Conservation (phyloP, 805 yeast genomes). For the Myxozyma geophila region DNA sequence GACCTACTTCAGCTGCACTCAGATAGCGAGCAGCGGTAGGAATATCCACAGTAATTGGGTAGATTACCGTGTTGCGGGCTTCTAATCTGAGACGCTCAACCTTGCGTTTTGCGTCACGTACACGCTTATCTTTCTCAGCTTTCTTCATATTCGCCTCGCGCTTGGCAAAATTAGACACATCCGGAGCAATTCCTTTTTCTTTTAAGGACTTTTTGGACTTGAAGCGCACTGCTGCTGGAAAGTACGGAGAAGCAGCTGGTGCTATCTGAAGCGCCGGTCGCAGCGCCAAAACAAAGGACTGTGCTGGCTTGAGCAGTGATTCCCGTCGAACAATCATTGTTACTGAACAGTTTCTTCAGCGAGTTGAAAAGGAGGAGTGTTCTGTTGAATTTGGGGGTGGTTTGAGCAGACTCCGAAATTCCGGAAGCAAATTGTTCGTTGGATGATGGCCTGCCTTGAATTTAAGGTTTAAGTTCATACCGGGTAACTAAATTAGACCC, state of each 20-base stretch:
- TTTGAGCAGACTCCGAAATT: background rate
- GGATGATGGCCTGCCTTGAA: background rate
- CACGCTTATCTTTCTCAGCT: conserved; percentile 40
- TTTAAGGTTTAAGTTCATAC: background rate
- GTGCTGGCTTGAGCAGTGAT: background rate
- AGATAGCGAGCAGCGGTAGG: conserved; percentile 69
- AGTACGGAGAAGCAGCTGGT: background rate
- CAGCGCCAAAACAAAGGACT: conserved; percentile 1
- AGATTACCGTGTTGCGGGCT: conserved; percentile 52
- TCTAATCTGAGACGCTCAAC: conserved; percentile 41
- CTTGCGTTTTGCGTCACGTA: conserved; percentile 39
- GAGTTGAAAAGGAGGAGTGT: background rate
- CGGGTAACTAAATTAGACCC: conserved; percentile 6
- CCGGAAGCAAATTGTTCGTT: background rate
- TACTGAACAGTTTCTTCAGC: background rate
- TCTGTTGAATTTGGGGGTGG: background rate
- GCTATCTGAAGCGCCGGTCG: background rate
- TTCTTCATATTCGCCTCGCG: conserved; percentile 12
- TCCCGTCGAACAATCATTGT: conserved; percentile 16
- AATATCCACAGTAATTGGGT: conserved; percentile 68
- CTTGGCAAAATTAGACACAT: background rate
- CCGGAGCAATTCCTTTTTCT: background rate
- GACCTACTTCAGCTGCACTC: conserved; percentile 90
- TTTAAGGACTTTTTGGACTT: conserved; percentile 1
- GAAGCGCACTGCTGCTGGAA: conserved; percentile 5